Percentiles rank a stretch among this genome's conserved stretches.
phyloP scores from a whole-genome alignment of 257 asterid species.

The Solanum lignicaule region DNA sequence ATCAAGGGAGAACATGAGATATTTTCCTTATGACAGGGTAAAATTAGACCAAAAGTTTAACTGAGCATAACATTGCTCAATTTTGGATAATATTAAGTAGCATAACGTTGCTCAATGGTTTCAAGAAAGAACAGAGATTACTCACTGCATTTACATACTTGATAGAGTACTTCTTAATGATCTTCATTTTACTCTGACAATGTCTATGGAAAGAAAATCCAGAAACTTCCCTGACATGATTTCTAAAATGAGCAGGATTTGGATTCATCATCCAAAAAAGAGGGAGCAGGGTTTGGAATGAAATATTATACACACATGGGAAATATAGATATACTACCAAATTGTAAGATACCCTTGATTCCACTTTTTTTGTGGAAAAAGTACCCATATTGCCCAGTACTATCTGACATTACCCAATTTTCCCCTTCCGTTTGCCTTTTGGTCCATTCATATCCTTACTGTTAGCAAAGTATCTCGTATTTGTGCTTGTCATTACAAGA shows the following conservation, averaged over 20 bases:
- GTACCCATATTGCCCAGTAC: neutral
- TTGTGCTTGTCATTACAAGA: neutral
- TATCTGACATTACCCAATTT: neutral
- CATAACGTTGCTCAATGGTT: neutral
- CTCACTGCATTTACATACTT: neutral
- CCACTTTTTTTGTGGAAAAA: neutral
- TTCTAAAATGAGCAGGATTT: neutral
- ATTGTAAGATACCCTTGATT: neutral
- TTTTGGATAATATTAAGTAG: neutral
- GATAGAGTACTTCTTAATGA: neutral
- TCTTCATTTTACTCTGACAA: neutral
- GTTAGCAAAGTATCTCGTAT: neutral
- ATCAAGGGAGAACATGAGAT: neutral
- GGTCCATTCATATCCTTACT: neutral
- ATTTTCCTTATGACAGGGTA: neutral
- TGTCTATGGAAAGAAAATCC: neutral
- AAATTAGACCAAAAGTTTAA: neutral
- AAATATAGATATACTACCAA: neutral
- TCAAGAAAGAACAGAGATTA: neutral
- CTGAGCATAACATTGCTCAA: neutral
- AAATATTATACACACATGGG: neutral
- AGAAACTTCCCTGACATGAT: neutral
- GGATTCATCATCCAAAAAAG: neutral
- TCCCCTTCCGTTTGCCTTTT: neutral
- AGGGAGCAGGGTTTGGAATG: neutral